Evolutionary conservation across 768 basidiomycete genomes (phyloP), one percentile per base, ranked within the genome.

Genomic region (Phylloporus scabripes): DNA sequence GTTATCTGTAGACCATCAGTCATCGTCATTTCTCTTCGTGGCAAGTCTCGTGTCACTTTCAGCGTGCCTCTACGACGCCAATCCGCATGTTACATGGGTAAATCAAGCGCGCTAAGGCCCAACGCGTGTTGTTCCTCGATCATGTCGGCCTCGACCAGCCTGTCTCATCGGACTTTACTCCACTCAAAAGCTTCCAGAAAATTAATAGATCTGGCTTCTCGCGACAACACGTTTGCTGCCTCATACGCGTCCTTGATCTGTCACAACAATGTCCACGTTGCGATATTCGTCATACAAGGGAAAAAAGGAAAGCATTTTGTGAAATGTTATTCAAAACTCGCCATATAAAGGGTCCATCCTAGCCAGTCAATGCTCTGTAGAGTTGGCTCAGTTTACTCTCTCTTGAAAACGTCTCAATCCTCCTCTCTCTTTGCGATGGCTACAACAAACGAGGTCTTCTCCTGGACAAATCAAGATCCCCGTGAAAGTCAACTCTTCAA

Each of bases 381-480:
- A 60, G 51, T 54, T 60, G 57, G 57, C 43, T 44, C 47, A 59
- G 58, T 53, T 58, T 57, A 60, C 59, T 67, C 68, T 61, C 60
- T 59, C 59, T 56, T 54, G 58, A 64, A 61, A 52, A 40, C 51
- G 57, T 58, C 59, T 54, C 58, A 60, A 52, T 41, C 71, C 72
- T 60, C 48, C 18, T 31, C 61, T 74, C 57, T 67, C 74, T 49
- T 62, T 59, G 62, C 53, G 52, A 81, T 81, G 79, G 62, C 76
- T 41, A 69, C 75, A 49, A 72, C 78, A 49, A 78, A 81, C 68
- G 87, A 90, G 51, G 74, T 88, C 42, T 79, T 90, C 65, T 87
- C 83, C 46, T 92, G 89, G 89, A 91, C 89, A 40, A 88, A 84
- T 69, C 82, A 85, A 59, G 88, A 92, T 67, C 84, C 87, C 59